Evolutionary conservation across 805 yeast species (phyloP).

Genomic region (Suhomyces faveliae): DNA sequence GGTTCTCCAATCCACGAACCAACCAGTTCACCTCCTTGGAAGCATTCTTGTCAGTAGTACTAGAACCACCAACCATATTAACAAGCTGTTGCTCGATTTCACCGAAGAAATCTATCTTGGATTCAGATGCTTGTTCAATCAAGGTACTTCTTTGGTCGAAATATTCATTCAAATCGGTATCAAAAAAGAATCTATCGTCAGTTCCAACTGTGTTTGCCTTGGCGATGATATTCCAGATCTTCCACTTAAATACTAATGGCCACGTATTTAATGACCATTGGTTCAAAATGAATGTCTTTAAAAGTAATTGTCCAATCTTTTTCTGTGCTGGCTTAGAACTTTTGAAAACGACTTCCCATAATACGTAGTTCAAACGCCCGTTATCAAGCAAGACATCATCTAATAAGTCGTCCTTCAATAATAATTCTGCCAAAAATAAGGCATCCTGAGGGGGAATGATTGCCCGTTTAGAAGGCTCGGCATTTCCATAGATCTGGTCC

Average conservation of each 20-base stretch:
- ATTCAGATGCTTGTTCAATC: slow-evolving; percentile 41
- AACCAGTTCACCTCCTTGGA: slow-evolving; percentile 59
- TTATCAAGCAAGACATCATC: slow-evolving; percentile 32
- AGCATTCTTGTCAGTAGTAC: slow-evolving; percentile 51
- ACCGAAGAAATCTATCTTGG: slow-evolving; percentile 47
- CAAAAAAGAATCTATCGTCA: slow-evolving; percentile 34
- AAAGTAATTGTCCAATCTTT: slow-evolving; percentile 53
- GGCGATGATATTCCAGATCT: slow-evolving; percentile 34
- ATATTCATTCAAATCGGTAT: slow-evolving; percentile 28
- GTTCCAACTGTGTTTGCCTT: slow-evolving; percentile 22
- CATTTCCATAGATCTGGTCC: slow-evolving; percentile 56
- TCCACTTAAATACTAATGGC: slow-evolving; percentile 50
- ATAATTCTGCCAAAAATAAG: slow-evolving; percentile 31
- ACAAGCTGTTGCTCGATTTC: slow-evolving; percentile 59
- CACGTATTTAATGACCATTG: slow-evolving; percentile 50
- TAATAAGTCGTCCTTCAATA: slow-evolving; percentile 21
- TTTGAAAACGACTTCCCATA: slow-evolving; percentile 38
- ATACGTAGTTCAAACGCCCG: slow-evolving; percentile 20
- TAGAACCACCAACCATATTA: slow-evolving; percentile 50
- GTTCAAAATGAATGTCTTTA: slow-evolving; percentile 62
- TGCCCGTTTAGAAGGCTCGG: slow-evolving; percentile 45
- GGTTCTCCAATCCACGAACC: slow-evolving; percentile 45
- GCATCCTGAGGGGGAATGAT: slow-evolving; percentile 67
- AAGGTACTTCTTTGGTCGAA: slow-evolving; percentile 43
- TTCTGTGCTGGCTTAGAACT: slow-evolving; percentile 46